Base-by-base conservation (phyloP, 1,139 yeast genomes). In the Debaryomycetaceae sp. region DNA sequence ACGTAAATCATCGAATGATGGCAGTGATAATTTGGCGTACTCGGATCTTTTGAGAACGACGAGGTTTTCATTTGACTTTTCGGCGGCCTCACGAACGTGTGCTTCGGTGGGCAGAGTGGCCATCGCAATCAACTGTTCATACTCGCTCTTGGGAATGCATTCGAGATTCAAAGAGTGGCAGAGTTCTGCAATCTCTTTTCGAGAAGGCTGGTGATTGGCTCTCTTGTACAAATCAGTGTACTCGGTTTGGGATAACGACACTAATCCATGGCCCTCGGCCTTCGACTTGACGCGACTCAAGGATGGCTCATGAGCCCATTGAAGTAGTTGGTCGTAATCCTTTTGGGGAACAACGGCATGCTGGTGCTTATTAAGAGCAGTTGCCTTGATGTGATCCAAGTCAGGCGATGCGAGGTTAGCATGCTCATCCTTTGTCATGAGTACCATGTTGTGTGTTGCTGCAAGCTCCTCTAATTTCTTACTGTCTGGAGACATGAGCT, bases 201-300 rank as follows among this genome's bases (percentile, higher is more conserved):
- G n/a, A n/a, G n/a, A 17, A 1, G 46, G 37, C 7, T 56, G 53
- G 22, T 61, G 65, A 36, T 61, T 48, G 0, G 71, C 68, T 10
- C 44, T 34, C 27, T 54, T 55, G 38, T 51, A 61, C 28, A 66
- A 48, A 7, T 48, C 46, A n/a, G 68, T 53, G 36, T 61, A 65
- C 34, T 65, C 71, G 3, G 41, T 30, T 34, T 53, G 51, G 3
- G 56, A 38, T 34, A 66, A 45, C 0, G 70, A 58, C 2, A 62
- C 54, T 34, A 64, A 52, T n/a, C 56, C 53, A 31, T 51, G 54
- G 19, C 38, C 52, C 28, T 62, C 66, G 2, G 71, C 70, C 13
- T 55, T 59, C 9, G 44, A 39, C 34, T 62, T 58, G 4, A 66
- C 54, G 30, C 59, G 63, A 27, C 48, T 54, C 35, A 59, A 46